Base-by-base conservation (phyloP, 345 rosid species). In the Citrus australasica region DNA sequence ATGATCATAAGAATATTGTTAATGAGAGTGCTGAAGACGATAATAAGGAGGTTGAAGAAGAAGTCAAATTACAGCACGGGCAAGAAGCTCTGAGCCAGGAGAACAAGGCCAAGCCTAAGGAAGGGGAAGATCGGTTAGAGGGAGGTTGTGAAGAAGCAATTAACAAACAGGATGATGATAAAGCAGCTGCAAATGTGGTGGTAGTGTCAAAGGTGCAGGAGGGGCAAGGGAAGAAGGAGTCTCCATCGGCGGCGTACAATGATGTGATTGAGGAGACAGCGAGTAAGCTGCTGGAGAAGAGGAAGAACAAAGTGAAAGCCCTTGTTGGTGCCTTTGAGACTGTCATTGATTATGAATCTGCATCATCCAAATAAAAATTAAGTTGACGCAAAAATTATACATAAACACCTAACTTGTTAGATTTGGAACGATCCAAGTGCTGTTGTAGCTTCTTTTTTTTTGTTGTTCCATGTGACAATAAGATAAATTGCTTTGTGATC, bases 241-340 rank as follows among this genome's bases (percentile, higher is more conserved):
- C 91, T 13, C 83, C 93, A 69, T 53, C 58, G 6, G 63, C 87
- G 27, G 93, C 93, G 6, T 92, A 90, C 80, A 95, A 95, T 51
- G 95, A 92, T 76, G 97, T 95, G 76, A 95, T 95, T 8, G 94
- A 90, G 75, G 89, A 92, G 82, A 89, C 92, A 2, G 89, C 92
- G 42, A 87, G 88, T 79, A 95, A 87, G 85, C 86, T 93, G 22
- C 85, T 89, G 58, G 90, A 86, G 83, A 80, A 82, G 81, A 93
- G 90, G 87, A 93, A 85, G 90, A 95, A 91, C 93, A 95, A 89
- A 74, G 98, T 95, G 71, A 87, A 74, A 68, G 97, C 98, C 56
- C 81, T 95, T 75, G 98, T 88, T 25, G 98, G 98, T 40, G 98
- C 98, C 27, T 95, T 95, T 67, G 90, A 95, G 89, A 92, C 94